A percentile compares a stretch with the other conserved stretches of the same genome.
These are phyloP conservation scores for Ogataea pini DNA, from an alignment of 805 yeast genomes.

Conservation along the genomic window DNA sequence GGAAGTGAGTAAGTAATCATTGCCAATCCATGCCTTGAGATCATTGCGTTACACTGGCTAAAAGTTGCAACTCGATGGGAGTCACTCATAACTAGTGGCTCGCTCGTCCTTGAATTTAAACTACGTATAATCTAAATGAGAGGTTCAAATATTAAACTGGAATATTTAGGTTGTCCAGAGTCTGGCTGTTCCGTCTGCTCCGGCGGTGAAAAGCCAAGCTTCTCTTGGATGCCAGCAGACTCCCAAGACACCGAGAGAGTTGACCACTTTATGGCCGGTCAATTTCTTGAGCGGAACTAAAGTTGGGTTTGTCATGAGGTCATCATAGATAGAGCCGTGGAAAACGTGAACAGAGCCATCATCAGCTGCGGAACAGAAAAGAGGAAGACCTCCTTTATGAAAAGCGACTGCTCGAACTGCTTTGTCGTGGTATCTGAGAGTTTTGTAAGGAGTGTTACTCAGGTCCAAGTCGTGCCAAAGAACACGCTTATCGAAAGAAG, in stretches of 20 bases:
- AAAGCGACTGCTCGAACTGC: slow-evolving; percentile 88
- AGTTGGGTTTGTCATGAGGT: slow-evolving; percentile 90
- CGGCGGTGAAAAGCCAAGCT: slow-evolving; percentile 97
- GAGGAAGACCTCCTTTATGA: slow-evolving; percentile 83
- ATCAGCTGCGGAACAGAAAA: slow-evolving; percentile 93
- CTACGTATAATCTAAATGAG: background rate
- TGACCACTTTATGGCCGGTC: slow-evolving; percentile 80
- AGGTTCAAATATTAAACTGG: background rate
- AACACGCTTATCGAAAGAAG: slow-evolving; percentile 91
- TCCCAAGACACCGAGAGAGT: slow-evolving; percentile 83
- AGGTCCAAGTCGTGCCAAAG: slow-evolving; percentile 97
- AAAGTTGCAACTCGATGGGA: too few relatives aligned
- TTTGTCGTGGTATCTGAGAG: slow-evolving; percentile 89
- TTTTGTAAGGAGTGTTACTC: slow-evolving; percentile 87
- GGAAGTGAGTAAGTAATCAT: background rate
- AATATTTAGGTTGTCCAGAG: slow-evolving; percentile 88
- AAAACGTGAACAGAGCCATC: slow-evolving; percentile 92
- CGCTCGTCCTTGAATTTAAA: background rate
- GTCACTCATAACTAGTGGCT: background rate
- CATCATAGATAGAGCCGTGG: slow-evolving; percentile 97
- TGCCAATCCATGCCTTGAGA: too few relatives aligned
- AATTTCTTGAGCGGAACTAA: slow-evolving; percentile 94
- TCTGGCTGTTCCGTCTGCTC: slow-evolving; percentile 95
- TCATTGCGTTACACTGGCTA: too few relatives aligned
- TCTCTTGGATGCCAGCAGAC: slow-evolving; percentile 96